phyloP scores from a whole-genome alignment of 2,329 filamentous ascomycete species.

The Trichoderma afroharzianum region DNA sequence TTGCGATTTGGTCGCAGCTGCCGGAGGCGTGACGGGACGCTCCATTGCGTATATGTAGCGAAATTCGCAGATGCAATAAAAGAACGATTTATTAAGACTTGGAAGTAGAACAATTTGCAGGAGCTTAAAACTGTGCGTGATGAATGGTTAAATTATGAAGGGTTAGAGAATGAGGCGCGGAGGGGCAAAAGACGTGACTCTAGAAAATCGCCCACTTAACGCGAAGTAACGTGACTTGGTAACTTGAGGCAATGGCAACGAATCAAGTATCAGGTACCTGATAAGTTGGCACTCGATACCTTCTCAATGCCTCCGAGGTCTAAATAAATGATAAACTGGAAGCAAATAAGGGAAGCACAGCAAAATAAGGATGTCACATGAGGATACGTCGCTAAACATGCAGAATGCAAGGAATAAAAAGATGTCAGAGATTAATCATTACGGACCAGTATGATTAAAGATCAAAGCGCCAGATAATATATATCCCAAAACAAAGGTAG shows the following conservation, averaged over 20 bases:
- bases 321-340: no score
- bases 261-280: not conserved
- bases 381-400: not conserved
- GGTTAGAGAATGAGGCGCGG: constrained; percentile 7
- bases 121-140: not conserved
- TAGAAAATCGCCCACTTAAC: constrained; percentile 24
- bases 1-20: constrained; percentile 29
- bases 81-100: no score
- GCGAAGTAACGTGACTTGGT: constrained; percentile 31
- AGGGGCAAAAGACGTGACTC: constrained; percentile 27
- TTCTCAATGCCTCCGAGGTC: no score
- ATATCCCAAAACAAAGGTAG: not conserved
- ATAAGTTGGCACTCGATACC: no score
- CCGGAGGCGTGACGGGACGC: constrained; percentile 45
- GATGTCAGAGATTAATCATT: not conserved
- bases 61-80: not conserved
- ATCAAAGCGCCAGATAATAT: not conserved
- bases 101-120: not conserved
- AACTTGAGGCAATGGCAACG: not conserved
- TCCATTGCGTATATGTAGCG: constrained; percentile 38
- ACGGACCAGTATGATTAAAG: not conserved
- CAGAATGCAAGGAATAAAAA: not conserved
- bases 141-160: not conserved
- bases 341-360: no score
- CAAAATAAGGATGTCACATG: not conserved